Evolutionary conservation across 176 grass and related monocot genomes (phyloP).

Genomic region (Juncus effusus): DNA sequence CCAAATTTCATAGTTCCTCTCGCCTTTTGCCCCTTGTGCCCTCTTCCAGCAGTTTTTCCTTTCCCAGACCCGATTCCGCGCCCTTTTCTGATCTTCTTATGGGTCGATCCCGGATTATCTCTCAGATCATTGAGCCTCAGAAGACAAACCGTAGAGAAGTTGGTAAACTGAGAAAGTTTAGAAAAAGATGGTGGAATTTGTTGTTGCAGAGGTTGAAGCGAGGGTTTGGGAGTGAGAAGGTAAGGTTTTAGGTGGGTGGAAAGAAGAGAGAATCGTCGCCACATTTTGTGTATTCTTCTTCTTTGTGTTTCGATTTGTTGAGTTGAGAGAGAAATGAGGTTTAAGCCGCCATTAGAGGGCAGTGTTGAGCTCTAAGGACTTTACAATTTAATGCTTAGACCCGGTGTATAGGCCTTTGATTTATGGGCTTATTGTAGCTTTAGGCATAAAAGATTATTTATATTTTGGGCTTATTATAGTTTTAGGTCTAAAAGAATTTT

Average conservation of each 20-base stretch:
- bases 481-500: no score
- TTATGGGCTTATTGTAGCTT: no score
- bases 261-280: conserved; percentile 48
- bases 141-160: conserved; percentile 39
- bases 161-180: neutral
- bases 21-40: conserved; percentile 93
- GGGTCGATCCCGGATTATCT: conserved; percentile 57
- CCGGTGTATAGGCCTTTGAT: neutral
- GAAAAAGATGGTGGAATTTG: conserved; percentile 8
- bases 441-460: no score
- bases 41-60: conserved; percentile 85
- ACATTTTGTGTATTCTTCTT: conserved; percentile 34
- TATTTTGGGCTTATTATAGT: no score
- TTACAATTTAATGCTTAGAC: neutral
- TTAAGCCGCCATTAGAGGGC: conserved; percentile 18
- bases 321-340: neutral
- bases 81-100: conserved; percentile 94
- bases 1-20: conserved; percentile 79
- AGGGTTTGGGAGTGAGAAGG: conserved; percentile 16
- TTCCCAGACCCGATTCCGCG: conserved; percentile 91
- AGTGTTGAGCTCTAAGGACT: neutral
- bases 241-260: conserved; percentile 27
- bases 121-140: conserved; percentile 78
- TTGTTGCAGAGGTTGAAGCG: neutral
- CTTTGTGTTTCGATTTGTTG: conserved; percentile 6